Percentiles rank a stretch among this genome's conserved stretches.
These are phyloP conservation scores for Russula earlei DNA, from an alignment of 768 basidiomycete genomes.

Conservation along the genomic window DNA sequence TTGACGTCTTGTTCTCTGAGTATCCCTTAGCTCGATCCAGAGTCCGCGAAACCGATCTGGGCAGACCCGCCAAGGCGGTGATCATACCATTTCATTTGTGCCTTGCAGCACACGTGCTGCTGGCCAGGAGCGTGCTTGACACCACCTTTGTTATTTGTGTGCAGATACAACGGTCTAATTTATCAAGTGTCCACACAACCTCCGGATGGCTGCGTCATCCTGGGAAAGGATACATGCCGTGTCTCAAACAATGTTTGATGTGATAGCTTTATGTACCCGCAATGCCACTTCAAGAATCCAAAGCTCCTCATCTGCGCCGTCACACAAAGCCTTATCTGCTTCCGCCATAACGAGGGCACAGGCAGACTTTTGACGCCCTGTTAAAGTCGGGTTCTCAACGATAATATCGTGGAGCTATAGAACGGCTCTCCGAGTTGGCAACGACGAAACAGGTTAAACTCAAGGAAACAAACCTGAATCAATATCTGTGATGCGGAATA, in stretches of 20 bases:
- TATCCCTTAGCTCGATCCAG: slow-evolving; percentile 26
- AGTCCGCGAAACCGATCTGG: slow-evolving; percentile 31
- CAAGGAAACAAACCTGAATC: slow-evolving; percentile 53
- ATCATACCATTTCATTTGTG: background rate
- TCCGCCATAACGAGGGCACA: slow-evolving; percentile 85
- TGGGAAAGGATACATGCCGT: background rate
- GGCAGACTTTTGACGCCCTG: slow-evolving; percentile 67
- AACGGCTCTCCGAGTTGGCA: slow-evolving; percentile 16
- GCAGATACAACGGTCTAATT: background rate
- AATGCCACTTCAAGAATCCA: slow-evolving; percentile 90
- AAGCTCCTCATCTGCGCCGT: slow-evolving; percentile 95
- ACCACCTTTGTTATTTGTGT: background rate
- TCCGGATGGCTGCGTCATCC: background rate
- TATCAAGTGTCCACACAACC: background rate
- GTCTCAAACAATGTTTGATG: background rate
- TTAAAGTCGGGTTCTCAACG: slow-evolving; percentile 71
- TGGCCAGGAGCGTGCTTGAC: background rate
- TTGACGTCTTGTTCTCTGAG: background rate
- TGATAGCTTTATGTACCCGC: slow-evolving; percentile 56
- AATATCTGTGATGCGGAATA: slow-evolving; percentile 89
- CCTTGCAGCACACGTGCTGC: background rate
- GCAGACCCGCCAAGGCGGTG: slow-evolving; percentile 21
- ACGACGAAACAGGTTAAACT: slow-evolving; percentile 21
- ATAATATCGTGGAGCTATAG: slow-evolving; percentile 83
- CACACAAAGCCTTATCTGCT: slow-evolving; percentile 91